A percentile compares a stretch with the other conserved stretches of the same genome.
These are phyloP conservation scores for Wickerhamiella siamensis DNA, from an alignment of 805 yeast genomes.

Conservation along the genomic window DNA sequence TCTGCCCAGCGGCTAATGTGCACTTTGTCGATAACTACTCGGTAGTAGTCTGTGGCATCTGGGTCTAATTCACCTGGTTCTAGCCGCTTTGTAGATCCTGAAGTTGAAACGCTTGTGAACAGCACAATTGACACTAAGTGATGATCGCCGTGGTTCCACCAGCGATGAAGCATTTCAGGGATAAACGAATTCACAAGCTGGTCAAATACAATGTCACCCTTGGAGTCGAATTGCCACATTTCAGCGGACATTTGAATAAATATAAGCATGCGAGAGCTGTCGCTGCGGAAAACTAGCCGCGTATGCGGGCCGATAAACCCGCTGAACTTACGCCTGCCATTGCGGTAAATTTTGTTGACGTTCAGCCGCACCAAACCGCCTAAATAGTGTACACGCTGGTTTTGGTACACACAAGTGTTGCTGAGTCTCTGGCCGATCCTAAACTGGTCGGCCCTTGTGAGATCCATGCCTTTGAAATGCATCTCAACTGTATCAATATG, in stretches of 20 bases:
- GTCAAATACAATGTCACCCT: constrained; percentile 87
- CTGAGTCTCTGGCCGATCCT: constrained; percentile 46
- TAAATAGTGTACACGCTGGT: constrained; percentile 50
- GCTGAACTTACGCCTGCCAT: constrained; percentile 58
- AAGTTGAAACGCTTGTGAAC: constrained; percentile 63
- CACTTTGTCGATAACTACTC: constrained; percentile 93
- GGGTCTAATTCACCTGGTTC: constrained; percentile 59
- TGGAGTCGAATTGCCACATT: constrained; percentile 97
- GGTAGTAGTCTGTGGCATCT: constrained; percentile 61
- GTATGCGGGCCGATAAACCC: constrained; percentile 64
- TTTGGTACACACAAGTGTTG: constrained; percentile 49
- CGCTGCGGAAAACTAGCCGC: constrained; percentile 75
- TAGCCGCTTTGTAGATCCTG: constrained; percentile 20
- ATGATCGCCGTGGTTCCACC: constrained; percentile 79
- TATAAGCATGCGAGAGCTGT: constrained; percentile 70
- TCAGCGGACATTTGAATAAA: constrained; percentile 82
- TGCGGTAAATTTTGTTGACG: constrained; percentile 47
- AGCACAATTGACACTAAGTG: constrained; percentile 81
- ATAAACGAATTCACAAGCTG: constrained; percentile 82
- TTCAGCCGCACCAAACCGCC: constrained; percentile 44
- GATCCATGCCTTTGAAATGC: constrained; percentile 60
- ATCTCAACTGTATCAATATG: constrained; percentile 75
- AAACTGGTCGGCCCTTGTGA: constrained; percentile 94
- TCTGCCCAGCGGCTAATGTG: constrained; percentile 79
- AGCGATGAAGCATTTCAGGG: constrained; percentile 74